A percentile compares a stretch with the other conserved stretches of the same genome.
These are phyloP conservation scores for Cyberlindnera suaveolens DNA, from an alignment of 805 yeast genomes.

Conservation along the genomic window DNA sequence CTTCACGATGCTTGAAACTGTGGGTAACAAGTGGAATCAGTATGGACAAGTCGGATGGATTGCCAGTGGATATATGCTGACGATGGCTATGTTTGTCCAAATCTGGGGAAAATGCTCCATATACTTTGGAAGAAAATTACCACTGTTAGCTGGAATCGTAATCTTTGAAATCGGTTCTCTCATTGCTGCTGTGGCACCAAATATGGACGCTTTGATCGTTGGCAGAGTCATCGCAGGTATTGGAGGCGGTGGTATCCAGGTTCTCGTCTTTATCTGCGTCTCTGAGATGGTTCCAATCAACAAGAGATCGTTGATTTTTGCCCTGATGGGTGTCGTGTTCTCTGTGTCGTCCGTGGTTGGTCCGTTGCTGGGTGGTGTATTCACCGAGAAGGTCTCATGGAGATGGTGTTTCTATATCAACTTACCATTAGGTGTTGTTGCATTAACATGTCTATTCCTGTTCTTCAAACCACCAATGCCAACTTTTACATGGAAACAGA, in stretches of 20 bases:
- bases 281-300: slow-evolving; percentile 41
- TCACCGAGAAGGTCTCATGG: slow-evolving; percentile 56
- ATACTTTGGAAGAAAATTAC: slow-evolving; percentile 46
- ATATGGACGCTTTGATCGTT: slow-evolving; percentile 58
- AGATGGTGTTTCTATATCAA: slow-evolving; percentile 75
- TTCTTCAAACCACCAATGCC: slow-evolving; percentile 44
- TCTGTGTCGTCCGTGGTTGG: slow-evolving; percentile 51
- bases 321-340: slow-evolving; percentile 28
- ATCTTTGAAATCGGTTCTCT: slow-evolving; percentile 60
- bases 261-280: slow-evolving; percentile 48
- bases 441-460: slow-evolving; percentile 31
- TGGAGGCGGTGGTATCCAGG: slow-evolving; percentile 66
- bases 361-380: slow-evolving; percentile 64
- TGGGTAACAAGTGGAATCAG: slow-evolving; percentile 44
- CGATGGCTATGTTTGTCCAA: slow-evolving; percentile 47
- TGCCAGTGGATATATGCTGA: slow-evolving; percentile 46
- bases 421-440: slow-evolving; percentile 56
- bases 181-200: slow-evolving; percentile 45
- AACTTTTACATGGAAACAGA: slow-evolving; percentile 31
- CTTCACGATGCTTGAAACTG: slow-evolving; percentile 41
- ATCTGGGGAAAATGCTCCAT: slow-evolving; percentile 55
- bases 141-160: slow-evolving; percentile 7
- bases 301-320: slow-evolving; percentile 17
- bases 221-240: slow-evolving; percentile 68
- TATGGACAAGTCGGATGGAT: slow-evolving; percentile 56